These are phyloP conservation scores for Xylariaceae sp. DNA, from an alignment of 2,329 filamentous ascomycete genomes.

Conservation along the genomic window DNA sequence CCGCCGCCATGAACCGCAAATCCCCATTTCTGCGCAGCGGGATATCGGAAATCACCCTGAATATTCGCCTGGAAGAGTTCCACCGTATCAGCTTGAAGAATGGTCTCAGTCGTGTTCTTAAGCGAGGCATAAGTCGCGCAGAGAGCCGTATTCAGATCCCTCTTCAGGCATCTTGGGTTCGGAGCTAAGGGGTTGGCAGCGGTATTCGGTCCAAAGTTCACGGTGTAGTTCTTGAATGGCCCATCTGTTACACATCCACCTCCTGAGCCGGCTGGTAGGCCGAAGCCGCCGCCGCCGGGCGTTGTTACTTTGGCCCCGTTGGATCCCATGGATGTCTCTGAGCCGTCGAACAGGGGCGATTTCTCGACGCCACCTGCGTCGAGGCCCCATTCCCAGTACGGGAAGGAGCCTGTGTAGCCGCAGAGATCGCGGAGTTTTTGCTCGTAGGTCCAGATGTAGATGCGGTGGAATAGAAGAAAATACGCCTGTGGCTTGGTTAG, in stretches of 20 bases:
- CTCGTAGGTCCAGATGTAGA: conserved; percentile 36
- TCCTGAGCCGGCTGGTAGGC: conserved; percentile 41
- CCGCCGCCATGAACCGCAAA: conserved; percentile 35
- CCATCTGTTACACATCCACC: conserved; percentile 52
- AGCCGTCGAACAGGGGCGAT: conserved; percentile 46
- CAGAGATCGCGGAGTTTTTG: conserved; percentile 34
- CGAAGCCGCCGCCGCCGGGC: conserved; percentile 28
- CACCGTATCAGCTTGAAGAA: conserved; percentile 36
- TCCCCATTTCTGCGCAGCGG: conserved; percentile 26
- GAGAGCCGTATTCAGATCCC: conserved; percentile 38
- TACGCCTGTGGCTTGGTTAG: conserved; percentile 25
- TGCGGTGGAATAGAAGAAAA: conserved; percentile 38
- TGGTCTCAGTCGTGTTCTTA: conserved; percentile 36
- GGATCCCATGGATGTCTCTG: conserved; percentile 41
- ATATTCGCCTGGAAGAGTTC: conserved; percentile 40
- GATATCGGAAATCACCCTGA: conserved; percentile 36
- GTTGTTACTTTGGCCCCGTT: conserved; percentile 38
- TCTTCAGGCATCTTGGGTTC: conserved; percentile 43
- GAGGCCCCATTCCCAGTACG: conserved; percentile 37
- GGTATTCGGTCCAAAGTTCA: conserved; percentile 39
- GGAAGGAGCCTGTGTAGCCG: conserved; percentile 33
- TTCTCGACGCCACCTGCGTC: conserved; percentile 35
- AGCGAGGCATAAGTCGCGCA: conserved; percentile 29
- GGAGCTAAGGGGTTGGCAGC: conserved; percentile 31
- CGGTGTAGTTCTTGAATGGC: conserved; percentile 42